phyloP scores from a whole-genome alignment of 192 early-diverging fungal species.

The Entomortierella chlamydospora region DNA sequence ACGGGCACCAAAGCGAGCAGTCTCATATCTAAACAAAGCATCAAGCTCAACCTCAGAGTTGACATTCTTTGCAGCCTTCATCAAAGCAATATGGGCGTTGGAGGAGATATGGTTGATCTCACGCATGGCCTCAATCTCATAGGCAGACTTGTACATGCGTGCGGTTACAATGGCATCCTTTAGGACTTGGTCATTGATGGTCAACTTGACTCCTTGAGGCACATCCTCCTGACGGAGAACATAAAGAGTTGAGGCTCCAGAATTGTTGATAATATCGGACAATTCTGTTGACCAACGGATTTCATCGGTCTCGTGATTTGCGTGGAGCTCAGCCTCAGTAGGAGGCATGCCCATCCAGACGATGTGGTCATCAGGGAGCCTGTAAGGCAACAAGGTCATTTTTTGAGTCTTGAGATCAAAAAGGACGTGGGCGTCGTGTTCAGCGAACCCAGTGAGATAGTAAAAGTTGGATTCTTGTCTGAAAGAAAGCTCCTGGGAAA shows the following conservation, averaged over 20 bases:
- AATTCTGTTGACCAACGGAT: constrained; percentile 73
- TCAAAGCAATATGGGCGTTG: constrained; percentile 83
- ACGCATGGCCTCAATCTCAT: constrained; percentile 83
- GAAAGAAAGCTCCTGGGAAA: constrained; percentile 77
- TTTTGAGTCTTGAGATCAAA: constrained; percentile 75
- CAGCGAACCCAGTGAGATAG: constrained; percentile 86
- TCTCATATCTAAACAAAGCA: constrained; percentile 82
- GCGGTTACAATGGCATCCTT: constrained; percentile 75
- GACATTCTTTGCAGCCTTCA: constrained; percentile 74
- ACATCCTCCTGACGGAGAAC: constrained; percentile 62
- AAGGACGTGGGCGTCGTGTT: constrained; percentile 79
- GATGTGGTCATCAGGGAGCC: constrained; percentile 73
- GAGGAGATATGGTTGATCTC: constrained; percentile 78
- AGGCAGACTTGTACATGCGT: constrained; percentile 86
- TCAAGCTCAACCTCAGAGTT: constrained; percentile 81
- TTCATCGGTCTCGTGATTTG: constrained; percentile 77
- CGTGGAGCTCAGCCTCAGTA: constrained; percentile 64
- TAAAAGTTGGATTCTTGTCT: constrained; percentile 91
- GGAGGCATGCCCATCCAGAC: constrained; percentile 86
- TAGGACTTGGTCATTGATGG: constrained; percentile 41
- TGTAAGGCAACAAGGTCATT: constrained; percentile 77
- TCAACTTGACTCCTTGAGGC: constrained; percentile 27
- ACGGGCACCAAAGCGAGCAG: constrained; percentile 70
- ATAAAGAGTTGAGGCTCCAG: constrained; percentile 62
- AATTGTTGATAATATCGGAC: constrained; percentile 53